Percentiles rank a stretch among this genome's conserved stretches.
These are phyloP conservation scores for Penicillium cosmopolitanum DNA, from an alignment of 495 filamentous ascomycete species.

Conservation along the genomic window DNA sequence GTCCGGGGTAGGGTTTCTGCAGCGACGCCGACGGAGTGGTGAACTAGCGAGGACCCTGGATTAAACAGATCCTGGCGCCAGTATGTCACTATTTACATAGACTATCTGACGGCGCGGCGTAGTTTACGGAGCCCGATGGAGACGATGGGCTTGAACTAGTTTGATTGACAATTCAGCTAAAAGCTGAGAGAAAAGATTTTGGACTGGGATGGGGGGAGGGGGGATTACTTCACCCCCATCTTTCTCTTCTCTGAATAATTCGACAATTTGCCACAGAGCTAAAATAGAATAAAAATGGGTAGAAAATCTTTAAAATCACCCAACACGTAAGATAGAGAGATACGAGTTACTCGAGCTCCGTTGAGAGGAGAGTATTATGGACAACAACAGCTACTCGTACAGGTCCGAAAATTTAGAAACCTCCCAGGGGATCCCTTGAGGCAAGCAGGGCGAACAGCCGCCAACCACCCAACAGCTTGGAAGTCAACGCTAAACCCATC, in stretches of 20 bases:
- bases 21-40: conserved; percentile 10
- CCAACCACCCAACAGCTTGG: not conserved
- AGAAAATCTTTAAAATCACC: not conserved
- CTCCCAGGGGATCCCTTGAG: not conserved
- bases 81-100: not conserved
- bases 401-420: no score
- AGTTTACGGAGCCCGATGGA: not conserved
- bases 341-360: no score
- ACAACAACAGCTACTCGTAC: not conserved
- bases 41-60: conserved; percentile 3
- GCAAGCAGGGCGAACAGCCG: conserved; percentile 4
- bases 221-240: conserved; percentile 4
- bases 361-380: not conserved
- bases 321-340: not conserved
- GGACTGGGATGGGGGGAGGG: not conserved
- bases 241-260: conserved; percentile 5
- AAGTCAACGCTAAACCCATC: not conserved
- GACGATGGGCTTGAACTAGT: not conserved
- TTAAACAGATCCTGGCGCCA: not conserved
- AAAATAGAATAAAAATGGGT: conserved; percentile 9
- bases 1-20: conserved; percentile 22
- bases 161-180: not conserved
- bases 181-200: not conserved
- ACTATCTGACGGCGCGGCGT: not conserved
- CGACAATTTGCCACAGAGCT: conserved; percentile 8